Conservation (phyloP, 139 green algal species). For the Tetratostichococcus sp. region DNA sequence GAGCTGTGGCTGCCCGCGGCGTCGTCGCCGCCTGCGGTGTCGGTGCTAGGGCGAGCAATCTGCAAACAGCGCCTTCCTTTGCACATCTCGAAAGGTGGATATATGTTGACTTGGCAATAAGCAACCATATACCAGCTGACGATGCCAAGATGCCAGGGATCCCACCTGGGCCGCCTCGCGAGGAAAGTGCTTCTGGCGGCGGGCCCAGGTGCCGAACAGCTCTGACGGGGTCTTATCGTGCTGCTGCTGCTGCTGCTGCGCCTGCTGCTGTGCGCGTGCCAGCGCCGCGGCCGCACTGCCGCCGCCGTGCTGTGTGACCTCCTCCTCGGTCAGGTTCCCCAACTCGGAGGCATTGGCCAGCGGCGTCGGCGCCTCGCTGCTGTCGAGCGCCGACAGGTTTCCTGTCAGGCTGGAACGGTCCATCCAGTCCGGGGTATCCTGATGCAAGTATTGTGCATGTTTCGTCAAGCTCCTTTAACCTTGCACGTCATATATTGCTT, state of each 20-base stretch:
- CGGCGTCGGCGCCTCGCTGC: neutral
- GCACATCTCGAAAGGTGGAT: too few species aligned
- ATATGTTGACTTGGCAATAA: too few species aligned
- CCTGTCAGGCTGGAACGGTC: neutral
- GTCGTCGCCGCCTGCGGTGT: neutral
- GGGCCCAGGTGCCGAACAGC: constrained; percentile 11
- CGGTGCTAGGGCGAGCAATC: neutral
- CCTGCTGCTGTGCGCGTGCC: neutral
- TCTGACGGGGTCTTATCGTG: too few species aligned
- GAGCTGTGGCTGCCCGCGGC: neutral
- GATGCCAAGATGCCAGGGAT: too few species aligned
- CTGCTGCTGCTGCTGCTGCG: neutral
- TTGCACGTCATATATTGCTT: too few species aligned
- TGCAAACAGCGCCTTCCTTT: too few species aligned
- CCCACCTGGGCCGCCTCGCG: neutral
- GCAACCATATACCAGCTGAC: too few species aligned
- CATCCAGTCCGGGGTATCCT: neutral
- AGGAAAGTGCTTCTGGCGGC: constrained; percentile 6
- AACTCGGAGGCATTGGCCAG: neutral
- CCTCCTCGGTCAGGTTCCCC: neutral
- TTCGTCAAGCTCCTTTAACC: too few species aligned
- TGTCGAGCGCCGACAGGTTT: neutral
- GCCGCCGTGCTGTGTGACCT: neutral
- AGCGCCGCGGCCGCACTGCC: neutral
- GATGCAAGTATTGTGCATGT: too few species aligned